A percentile compares a stretch with the other conserved stretches of the same genome.
Evolutionary conservation across 169 alveolate species (phyloP).

Genomic region (Eimeria tenella): DNA sequence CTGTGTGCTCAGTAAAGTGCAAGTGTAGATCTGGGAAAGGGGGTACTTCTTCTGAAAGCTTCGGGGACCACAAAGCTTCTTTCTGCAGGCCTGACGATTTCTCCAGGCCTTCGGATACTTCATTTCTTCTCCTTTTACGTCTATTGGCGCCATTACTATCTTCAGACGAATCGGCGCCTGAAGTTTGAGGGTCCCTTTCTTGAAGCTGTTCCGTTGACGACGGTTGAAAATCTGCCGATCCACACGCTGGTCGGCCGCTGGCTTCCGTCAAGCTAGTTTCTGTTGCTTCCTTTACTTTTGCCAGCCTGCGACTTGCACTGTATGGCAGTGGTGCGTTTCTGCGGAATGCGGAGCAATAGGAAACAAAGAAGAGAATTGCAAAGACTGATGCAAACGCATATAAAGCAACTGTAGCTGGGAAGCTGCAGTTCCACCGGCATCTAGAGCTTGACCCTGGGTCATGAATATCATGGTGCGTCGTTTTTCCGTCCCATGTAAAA

Average conservation of each 20-base stretch:
- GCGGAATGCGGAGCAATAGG: background rate
- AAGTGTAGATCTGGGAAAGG: too few relatives aligned
- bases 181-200: background rate
- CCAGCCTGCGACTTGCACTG: background rate
- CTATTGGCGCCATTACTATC: background rate
- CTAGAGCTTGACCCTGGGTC: background rate
- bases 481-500: too few relatives aligned
- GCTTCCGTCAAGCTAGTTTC: background rate
- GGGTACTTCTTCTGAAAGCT: too few relatives aligned
- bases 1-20: too few relatives aligned
- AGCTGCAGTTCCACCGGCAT: background rate
- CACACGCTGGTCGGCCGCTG: background rate
- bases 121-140: background rate
- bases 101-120: background rate
- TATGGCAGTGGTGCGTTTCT: background rate
- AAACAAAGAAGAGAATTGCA: conserved; percentile 1
- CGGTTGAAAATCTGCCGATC: background rate
- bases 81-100: too few relatives aligned
- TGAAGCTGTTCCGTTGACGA: background rate
- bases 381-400: background rate
- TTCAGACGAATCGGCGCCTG: background rate
- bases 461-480: background rate
- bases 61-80: too few relatives aligned
- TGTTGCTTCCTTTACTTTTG: background rate
- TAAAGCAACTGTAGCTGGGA: background rate